Percentiles rank a stretch among this genome's conserved stretches.
Evolutionary conservation across 768 basidiomycete genomes (phyloP).

Genomic region (Suillus luteus): DNA sequence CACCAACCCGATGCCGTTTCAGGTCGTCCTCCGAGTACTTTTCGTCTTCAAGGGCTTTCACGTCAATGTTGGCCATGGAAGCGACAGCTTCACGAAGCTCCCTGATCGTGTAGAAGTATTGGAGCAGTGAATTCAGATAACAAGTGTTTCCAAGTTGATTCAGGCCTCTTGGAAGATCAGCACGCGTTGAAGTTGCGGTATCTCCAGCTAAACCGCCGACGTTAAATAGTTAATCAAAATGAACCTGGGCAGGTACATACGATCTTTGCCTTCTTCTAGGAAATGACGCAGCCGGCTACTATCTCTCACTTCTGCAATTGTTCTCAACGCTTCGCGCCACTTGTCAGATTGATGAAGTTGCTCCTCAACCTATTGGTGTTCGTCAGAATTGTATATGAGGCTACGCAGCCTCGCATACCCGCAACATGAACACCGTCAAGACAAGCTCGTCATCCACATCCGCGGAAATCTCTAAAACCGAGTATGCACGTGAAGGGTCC

Average conservation of each 20-base stretch:
- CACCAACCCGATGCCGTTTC: slow-evolving; percentile 84
- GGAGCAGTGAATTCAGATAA: slow-evolving; percentile 76
- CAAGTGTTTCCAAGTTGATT: slow-evolving; percentile 91
- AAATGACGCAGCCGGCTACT: slow-evolving; percentile 72
- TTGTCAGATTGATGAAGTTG: slow-evolving; percentile 64
- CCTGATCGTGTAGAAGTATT: slow-evolving; percentile 97
- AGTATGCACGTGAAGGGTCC: slow-evolving; percentile 72
- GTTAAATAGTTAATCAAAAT: slow-evolving; percentile 9
- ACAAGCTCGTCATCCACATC: slow-evolving; percentile 82
- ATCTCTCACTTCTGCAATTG: slow-evolving; percentile 75
- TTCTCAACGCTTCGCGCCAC: slow-evolving; percentile 70
- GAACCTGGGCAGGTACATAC: slow-evolving; percentile 49
- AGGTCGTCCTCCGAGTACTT: slow-evolving; percentile 81
- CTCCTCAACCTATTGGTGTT: slow-evolving; percentile 61
- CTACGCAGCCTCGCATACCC: slow-evolving; percentile 46
- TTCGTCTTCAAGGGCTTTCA: slow-evolving; percentile 63
- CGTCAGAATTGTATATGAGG: slow-evolving; percentile 15
- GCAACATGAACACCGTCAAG: slow-evolving; percentile 67
- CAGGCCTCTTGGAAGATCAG: slow-evolving; percentile 80
- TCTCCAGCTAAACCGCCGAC: slow-evolving; percentile 58
- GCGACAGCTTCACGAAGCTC: slow-evolving; percentile 79
- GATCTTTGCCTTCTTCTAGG: slow-evolving; percentile 66
- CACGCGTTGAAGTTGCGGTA: slow-evolving; percentile 47
- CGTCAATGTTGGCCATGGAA: slow-evolving; percentile 54
- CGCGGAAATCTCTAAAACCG: slow-evolving; percentile 64